Evolutionary conservation across 2,329 filamentous ascomycete genomes (phyloP).

Genomic region (Fusarium liriodendri): DNA sequence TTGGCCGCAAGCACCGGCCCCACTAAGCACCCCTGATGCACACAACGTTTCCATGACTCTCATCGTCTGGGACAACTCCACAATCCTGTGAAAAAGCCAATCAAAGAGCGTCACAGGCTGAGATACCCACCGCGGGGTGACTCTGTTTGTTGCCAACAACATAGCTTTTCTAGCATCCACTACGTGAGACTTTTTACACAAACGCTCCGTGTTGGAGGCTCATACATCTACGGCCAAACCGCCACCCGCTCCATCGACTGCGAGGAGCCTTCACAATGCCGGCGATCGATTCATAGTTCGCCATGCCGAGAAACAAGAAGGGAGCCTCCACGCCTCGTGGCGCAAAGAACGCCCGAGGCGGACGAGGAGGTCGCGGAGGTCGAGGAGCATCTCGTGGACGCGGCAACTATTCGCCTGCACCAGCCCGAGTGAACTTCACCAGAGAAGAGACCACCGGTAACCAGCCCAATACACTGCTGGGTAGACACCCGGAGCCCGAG

Average conservation of each 20-base stretch:
- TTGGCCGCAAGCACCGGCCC: conserved; percentile 2
- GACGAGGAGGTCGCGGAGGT: conserved; percentile 30
- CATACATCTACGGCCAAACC: background rate
- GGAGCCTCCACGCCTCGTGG: conserved; percentile 33
- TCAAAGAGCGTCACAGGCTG: conserved; percentile 8
- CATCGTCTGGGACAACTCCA: conserved; percentile 16
- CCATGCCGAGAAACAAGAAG: conserved; percentile 43
- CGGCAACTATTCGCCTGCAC: conserved; percentile 14
- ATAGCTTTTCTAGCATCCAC: conserved; percentile 4
- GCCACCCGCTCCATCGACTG: background rate
- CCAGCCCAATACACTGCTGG: background rate
- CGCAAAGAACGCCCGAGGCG: conserved; percentile 31
- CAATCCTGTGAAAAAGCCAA: conserved; percentile 13
- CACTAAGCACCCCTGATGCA: background rate
- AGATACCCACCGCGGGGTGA: conserved; percentile 28
- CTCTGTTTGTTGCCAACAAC: conserved; percentile 30
- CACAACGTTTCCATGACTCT: conserved; percentile 25
- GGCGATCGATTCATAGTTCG: background rate
- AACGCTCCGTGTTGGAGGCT: background rate
- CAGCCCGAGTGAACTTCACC: conserved; percentile 3
- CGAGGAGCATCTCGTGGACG: conserved; percentile 23
- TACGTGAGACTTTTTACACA: background rate
- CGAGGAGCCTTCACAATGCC: conserved; percentile 21
- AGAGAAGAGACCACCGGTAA: conserved; percentile 32
- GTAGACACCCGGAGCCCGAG: background rate